Percentiles rank a stretch among this genome's conserved stretches.
These are phyloP conservation scores for Mycena vulgaris DNA, from an alignment of 768 basidiomycete genomes.

Conservation along the genomic window DNA sequence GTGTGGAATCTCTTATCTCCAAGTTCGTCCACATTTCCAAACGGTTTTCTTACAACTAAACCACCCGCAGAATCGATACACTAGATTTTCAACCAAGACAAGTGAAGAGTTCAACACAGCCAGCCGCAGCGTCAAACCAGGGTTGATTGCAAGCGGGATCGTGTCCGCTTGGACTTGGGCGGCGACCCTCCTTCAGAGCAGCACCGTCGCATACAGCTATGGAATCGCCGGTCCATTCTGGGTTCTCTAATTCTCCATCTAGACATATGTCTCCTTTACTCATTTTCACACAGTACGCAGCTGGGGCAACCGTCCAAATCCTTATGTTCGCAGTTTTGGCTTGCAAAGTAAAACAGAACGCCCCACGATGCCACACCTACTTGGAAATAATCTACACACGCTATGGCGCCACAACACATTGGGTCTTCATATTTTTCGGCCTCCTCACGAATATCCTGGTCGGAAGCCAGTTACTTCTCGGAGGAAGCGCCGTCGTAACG, in stretches of 20 bases:
- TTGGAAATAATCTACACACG: conserved; percentile 69
- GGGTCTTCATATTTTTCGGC: conserved; percentile 68
- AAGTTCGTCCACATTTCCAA: background rate
- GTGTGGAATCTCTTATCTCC: conserved; percentile 23
- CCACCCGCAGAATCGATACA: conserved; percentile 24
- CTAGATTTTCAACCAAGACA: conserved; percentile 15
- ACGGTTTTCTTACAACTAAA: background rate
- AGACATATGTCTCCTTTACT: background rate
- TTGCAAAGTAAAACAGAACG: conserved; percentile 72
- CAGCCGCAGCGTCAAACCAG: conserved; percentile 29
- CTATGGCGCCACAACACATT: conserved; percentile 62
- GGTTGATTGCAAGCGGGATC: conserved; percentile 28
- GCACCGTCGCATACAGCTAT: conserved; percentile 67
- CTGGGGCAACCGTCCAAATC: conserved; percentile 68
- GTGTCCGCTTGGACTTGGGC: conserved; percentile 68
- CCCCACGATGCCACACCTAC: conserved; percentile 71
- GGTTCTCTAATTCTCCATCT: background rate
- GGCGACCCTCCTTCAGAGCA: conserved; percentile 68
- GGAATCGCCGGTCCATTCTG: conserved; percentile 68
- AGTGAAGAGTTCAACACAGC: conserved; percentile 34
- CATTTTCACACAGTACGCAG: conserved; percentile 59
- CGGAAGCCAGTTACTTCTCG: conserved; percentile 65
- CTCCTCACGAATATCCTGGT: conserved; percentile 68
- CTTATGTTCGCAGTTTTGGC: conserved; percentile 68
- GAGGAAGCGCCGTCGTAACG: conserved; percentile 62